Evolutionary conservation across 2,329 filamentous ascomycete genomes (phyloP).

Genomic region (Epichloe coenophiala): DNA sequence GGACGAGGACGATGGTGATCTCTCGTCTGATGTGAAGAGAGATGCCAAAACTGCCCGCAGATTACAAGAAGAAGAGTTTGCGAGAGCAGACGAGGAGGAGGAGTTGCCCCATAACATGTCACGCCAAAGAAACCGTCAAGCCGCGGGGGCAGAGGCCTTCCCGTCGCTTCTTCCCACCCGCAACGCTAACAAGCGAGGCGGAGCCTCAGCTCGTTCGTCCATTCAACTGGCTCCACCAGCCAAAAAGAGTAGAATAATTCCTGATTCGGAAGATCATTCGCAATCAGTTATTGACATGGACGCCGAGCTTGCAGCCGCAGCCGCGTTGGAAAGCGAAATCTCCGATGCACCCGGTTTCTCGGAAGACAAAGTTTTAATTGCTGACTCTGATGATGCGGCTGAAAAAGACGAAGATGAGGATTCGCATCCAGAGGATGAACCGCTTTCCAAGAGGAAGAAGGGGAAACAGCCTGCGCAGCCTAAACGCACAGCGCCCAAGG

Average conservation of each 20-base stretch:
- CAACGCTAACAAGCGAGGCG: slow-evolving; percentile 12
- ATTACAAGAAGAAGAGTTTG: slow-evolving; percentile 21
- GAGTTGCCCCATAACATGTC: slow-evolving; percentile 3
- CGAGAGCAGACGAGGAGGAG: slow-evolving; percentile 4
- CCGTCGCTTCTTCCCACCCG: slow-evolving; percentile 5
- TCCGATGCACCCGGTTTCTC: slow-evolving; percentile 4
- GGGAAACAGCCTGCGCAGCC: slow-evolving; percentile 5
- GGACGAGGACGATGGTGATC: slow-evolving; percentile 21
- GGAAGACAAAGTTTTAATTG: slow-evolving; percentile 8
- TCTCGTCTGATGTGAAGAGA: slow-evolving; percentile 11
- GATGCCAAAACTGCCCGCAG: slow-evolving; percentile 21
- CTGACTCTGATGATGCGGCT: slow-evolving; percentile 8
- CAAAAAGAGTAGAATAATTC: slow-evolving; percentile 18
- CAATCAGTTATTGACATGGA: slow-evolving; percentile 17
- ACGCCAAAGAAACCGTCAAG: slow-evolving; percentile 1
- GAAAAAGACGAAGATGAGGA: slow-evolving; percentile 5
- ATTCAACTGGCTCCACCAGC: slow-evolving; percentile 10
- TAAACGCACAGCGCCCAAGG: neutral
- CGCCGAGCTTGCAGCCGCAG: slow-evolving; percentile 16
- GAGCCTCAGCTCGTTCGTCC: slow-evolving; percentile 11
- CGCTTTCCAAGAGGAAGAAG: slow-evolving; percentile 11
- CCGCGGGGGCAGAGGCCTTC: neutral
- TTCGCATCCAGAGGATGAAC: slow-evolving; percentile 17
- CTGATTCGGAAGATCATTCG: slow-evolving; percentile 16
- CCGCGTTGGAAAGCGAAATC: slow-evolving; percentile 8